Evolutionary conservation across 2,329 filamentous ascomycete species (phyloP).

Genomic region (Pezicula radicicola): DNA sequence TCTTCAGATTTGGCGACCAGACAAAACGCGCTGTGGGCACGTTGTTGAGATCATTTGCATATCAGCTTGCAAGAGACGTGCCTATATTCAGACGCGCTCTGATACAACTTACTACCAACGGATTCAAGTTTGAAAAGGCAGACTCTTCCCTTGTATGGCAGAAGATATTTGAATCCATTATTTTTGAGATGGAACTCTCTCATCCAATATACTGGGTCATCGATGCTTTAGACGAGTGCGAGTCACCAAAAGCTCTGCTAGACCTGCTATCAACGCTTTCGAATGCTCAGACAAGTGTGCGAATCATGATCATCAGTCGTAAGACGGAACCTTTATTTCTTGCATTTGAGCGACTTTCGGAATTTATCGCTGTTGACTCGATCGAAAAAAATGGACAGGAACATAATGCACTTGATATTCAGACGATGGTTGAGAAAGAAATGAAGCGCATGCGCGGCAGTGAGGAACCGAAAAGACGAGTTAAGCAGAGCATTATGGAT

Average conservation of each 20-base stretch:
- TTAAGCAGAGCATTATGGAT: conserved; percentile 21
- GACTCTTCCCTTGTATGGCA: conserved; percentile 12
- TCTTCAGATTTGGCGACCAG: conserved; percentile 26
- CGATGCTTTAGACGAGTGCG: conserved; percentile 17
- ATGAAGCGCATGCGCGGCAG: neutral
- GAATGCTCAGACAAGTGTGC: neutral
- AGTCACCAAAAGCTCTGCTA: conserved; percentile 2
- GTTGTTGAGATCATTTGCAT: conserved; percentile 23
- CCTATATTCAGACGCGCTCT: too few species aligned
- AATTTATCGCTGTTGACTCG: neutral
- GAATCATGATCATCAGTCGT: conserved; percentile 2
- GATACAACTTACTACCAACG: conserved; percentile 7
- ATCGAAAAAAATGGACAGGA: neutral
- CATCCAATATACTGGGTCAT: conserved; percentile 13
- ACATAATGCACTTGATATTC: too few species aligned
- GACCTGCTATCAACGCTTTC: neutral
- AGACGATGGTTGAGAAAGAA: too few species aligned
- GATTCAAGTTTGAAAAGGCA: conserved; percentile 7
- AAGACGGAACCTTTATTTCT: neutral
- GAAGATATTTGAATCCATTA: conserved; percentile 6
- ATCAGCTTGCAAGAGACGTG: conserved; percentile 21
- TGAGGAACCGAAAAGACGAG: conserved; percentile 6
- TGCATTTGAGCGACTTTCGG: conserved; percentile 1
- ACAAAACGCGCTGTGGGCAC: conserved; percentile 18
- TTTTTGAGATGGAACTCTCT: conserved; percentile 10